Base-by-base conservation (phyloP, 768 basidiomycete genomes). In the Russula vinacea region DNA sequence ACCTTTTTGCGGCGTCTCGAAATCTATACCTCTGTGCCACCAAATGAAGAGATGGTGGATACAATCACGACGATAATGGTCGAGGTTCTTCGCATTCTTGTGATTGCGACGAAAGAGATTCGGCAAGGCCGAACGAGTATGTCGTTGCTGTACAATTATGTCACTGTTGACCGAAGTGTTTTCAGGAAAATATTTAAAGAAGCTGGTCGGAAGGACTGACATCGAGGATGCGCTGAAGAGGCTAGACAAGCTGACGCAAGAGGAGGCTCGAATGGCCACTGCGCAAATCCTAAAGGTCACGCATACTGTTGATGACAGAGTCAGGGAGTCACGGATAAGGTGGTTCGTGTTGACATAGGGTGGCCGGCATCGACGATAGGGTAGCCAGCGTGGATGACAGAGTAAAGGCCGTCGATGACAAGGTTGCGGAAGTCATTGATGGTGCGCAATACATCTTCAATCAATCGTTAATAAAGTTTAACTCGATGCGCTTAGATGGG, bases 31-130 rank as follows among this genome's bases (percentile, higher is more conserved):
- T 13, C 24, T 9, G 44, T 49, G 10, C 2, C 53, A 26, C n/a
- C 4, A 6, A 47, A 22, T 5, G 2, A 17, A 5, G 24, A 24
- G 19, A 45, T 62, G 53, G 24, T 4, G 17, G 33, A 62, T 4
- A 29, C 17, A 16, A 37, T 37, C 17, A 29, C 37, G 2, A 33
- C n/a, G 22, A 40, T 47, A 7, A 44, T 54, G 53, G 53, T 47
- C 1, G 60, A 62, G 24, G 44, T 62, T 3, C 44, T 62, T 8
- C n/a, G 9, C 2, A 29, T 55, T 24, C 35, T 55, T 22, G 42
- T 13, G 32, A 62, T 40, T 24, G 33, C 45, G 5, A 62, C 60
- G 5, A 55, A 55, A 10, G 29, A 54, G 8, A 35, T 61, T 4
- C 17, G 35, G 1, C 29, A 35, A 53, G 13, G 42, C 2, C 37